Percentiles rank a stretch among this genome's conserved stretches.
Conservation (phyloP, 331 rosid species). For the Rhamnella rubrinervis region DNA sequence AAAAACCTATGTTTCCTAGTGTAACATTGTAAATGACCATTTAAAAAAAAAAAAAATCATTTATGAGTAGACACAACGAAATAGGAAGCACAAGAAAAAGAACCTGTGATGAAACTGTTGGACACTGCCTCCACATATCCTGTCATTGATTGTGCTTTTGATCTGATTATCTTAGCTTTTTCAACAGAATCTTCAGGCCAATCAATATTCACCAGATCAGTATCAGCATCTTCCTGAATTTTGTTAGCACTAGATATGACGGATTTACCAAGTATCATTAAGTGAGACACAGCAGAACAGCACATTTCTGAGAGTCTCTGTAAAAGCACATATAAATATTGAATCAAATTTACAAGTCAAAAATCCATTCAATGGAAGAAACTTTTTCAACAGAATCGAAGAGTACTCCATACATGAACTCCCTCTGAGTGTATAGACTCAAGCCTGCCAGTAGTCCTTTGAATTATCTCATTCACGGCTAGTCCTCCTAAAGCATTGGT, state of each 20-base stretch:
- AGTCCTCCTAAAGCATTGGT: constrained; percentile 67
- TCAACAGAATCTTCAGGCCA: constrained; percentile 95
- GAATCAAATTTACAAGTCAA: constrained; percentile 13
- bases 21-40: background rate
- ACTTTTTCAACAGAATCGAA: constrained; percentile 5
- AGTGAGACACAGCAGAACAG: constrained; percentile 85
- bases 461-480: constrained; percentile 75
- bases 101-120: constrained; percentile 80
- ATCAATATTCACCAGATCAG: constrained; percentile 44
- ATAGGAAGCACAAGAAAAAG: constrained; percentile 6
- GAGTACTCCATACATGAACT: constrained; percentile 68
- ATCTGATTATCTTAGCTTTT: constrained; percentile 81
- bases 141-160: constrained; percentile 68
- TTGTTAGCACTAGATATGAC: constrained; percentile 70
- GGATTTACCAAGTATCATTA: constrained; percentile 73
- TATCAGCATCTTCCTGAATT: constrained; percentile 45
- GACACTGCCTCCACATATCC: constrained; percentile 86
- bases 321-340: constrained; percentile 33
- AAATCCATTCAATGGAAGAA: constrained; percentile 4
- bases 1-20: background rate
- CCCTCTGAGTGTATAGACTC: constrained; percentile 98
- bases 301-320: constrained; percentile 97
- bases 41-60: background rate
- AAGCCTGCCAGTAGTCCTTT: constrained; percentile 75
- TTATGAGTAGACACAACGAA: background rate